Conservation (phyloP, 495 filamentous ascomycete genomes). For the Neurospora sp. region DNA sequence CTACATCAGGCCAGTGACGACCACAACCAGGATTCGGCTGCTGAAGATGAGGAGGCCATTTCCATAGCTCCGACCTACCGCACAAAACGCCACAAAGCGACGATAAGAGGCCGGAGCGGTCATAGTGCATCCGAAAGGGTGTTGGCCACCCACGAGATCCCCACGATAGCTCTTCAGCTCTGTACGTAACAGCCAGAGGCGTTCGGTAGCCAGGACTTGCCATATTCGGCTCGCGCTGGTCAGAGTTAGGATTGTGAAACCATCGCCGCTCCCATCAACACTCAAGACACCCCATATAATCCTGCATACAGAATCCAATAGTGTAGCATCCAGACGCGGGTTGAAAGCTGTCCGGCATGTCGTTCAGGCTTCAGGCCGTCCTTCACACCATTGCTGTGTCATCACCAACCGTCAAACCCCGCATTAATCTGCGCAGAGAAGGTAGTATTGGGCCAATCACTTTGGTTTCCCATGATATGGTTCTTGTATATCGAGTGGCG, state of each 20-base stretch:
- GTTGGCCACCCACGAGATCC: not conserved
- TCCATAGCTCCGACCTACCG: not conserved
- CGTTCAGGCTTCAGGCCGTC: not conserved
- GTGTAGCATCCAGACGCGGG: not conserved
- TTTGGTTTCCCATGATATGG: not conserved
- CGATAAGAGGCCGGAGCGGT: not conserved
- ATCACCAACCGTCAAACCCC: not conserved
- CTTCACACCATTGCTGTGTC: not conserved
- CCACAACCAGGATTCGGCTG: not conserved
- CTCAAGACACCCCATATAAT: not conserved
- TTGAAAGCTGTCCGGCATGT: not conserved
- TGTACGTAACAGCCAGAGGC: constrained; percentile 2
- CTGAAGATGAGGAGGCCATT: not conserved
- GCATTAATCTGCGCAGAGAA: not conserved
- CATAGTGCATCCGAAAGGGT: not conserved
- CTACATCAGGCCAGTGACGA: not conserved
- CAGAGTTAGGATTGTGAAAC: not conserved
- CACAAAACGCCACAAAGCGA: not conserved
- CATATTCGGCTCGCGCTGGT: not conserved
- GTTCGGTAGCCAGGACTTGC: not conserved
- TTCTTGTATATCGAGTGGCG: not conserved
- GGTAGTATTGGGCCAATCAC: not conserved
- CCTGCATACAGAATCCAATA: not conserved
- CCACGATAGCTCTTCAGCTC: not conserved
- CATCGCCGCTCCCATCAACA: not conserved